A percentile compares a stretch with the other conserved stretches of the same genome.
Evolutionary conservation across 371 early-diverging fungal species (phyloP).

Genomic region (Scutellospora calospora): DNA sequence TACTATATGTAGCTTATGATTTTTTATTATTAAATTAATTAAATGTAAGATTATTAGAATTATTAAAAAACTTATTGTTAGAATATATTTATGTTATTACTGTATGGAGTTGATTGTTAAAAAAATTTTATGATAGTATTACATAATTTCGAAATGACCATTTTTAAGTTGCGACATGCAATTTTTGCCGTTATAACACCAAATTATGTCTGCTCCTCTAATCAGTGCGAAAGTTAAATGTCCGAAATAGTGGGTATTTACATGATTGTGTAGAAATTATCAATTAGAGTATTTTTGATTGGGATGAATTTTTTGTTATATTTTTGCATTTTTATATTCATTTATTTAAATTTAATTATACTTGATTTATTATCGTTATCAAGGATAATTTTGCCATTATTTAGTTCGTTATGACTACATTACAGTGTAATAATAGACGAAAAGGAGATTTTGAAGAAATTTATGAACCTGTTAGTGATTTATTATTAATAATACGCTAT

Average conservation of each 20-base stretch:
- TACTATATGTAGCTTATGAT: too few species aligned
- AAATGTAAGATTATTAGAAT: too few species aligned
- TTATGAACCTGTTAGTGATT: slow-evolving; percentile 83
- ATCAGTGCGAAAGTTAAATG: slow-evolving; percentile 70
- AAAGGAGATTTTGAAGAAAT: slow-evolving; percentile 87
- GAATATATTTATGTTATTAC: too few species aligned
- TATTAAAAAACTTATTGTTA: too few species aligned
- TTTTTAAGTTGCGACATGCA: too few species aligned
- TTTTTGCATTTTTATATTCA: slow-evolving; percentile 70
- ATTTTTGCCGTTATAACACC: too few species aligned
- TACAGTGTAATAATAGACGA: slow-evolving; percentile 85
- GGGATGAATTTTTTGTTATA: slow-evolving; percentile 85
- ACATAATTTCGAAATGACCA: too few species aligned
- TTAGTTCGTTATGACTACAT: slow-evolving; percentile 86
- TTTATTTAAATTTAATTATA: too few species aligned
- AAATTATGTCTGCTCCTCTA: too few species aligned
- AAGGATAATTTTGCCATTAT: slow-evolving; percentile 98
- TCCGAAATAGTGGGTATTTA: slow-evolving; percentile 45
- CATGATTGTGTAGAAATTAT: slow-evolving; percentile 77
- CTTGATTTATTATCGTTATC: background rate
- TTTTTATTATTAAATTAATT: too few species aligned
- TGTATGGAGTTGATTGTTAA: too few species aligned
- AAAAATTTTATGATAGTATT: too few species aligned
- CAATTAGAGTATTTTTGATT: slow-evolving; percentile 92
- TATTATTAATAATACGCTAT: slow-evolving; percentile 76